Evolutionary conservation across 164 flowering plant species (phyloP).

Genomic region (Hamamelis virginiana): DNA sequence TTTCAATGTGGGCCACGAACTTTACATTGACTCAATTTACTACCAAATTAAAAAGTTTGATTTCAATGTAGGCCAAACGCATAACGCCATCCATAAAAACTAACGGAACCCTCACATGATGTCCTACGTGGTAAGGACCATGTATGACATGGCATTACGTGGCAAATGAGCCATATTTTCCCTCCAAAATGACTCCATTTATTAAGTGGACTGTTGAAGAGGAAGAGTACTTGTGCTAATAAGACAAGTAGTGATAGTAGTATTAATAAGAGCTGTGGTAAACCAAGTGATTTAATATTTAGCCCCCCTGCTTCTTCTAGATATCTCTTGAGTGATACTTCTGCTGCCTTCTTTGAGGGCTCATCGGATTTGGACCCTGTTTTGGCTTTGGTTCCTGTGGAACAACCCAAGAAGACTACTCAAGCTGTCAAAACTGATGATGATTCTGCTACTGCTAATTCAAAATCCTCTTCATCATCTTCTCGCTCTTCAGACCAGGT

Average conservation of each 20-base stretch:
- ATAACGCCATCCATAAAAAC: too few relatives aligned
- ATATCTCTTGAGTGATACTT: conserved; percentile 37
- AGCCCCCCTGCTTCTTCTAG: conserved; percentile 51
- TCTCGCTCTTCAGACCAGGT: too few relatives aligned
- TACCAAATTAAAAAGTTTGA: too few relatives aligned
- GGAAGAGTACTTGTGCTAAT: background rate
- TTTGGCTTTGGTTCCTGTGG: conserved; percentile 17
- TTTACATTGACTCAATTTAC: too few relatives aligned
- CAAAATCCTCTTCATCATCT: background rate
- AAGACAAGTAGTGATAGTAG: background rate
- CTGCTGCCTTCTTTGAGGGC: conserved; percentile 17
- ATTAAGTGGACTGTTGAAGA: too few relatives aligned
- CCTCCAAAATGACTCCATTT: too few relatives aligned
- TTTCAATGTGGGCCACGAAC: too few relatives aligned
- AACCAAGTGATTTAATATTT: conserved; percentile 21
- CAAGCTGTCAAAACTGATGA: background rate
- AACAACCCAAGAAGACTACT: conserved; percentile 3
- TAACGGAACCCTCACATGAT: too few relatives aligned
- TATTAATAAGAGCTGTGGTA: conserved; percentile 22
- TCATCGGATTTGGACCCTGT: conserved; percentile 31
- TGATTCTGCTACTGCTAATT: conserved; percentile 5
- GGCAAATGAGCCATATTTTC: too few relatives aligned
- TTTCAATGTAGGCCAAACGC: too few relatives aligned
- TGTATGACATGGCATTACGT: too few relatives aligned
- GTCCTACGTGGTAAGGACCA: too few relatives aligned